Conservation (phyloP, 306 rosid species). For the Vigna mungo region DNA sequence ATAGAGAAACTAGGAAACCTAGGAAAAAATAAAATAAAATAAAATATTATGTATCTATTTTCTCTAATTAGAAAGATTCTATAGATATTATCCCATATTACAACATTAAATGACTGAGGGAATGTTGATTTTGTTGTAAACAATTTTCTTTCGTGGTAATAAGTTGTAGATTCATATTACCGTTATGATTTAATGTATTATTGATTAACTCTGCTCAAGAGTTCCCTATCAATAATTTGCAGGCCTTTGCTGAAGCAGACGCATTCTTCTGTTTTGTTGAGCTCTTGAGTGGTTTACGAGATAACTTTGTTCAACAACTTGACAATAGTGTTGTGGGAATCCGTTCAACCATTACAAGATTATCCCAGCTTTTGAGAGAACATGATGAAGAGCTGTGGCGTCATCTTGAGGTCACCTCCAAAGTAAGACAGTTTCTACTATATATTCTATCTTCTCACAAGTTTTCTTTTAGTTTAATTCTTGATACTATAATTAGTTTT, state of each 20-base stretch:
- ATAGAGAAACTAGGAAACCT: no score
- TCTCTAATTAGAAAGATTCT: no score
- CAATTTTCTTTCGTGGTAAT: conserved; percentile 14
- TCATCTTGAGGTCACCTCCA: conserved; percentile 96
- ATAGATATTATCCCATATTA: no score
- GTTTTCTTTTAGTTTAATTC: conserved; percentile 1
- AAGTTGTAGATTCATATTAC: conserved; percentile 13
- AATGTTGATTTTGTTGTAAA: conserved; percentile 9
- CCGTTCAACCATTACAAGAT: conserved; percentile 86
- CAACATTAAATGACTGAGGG: conserved; percentile 25
- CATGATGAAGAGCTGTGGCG: conserved; percentile 99
- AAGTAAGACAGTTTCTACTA: conserved; percentile 60
- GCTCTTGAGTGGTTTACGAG: conserved; percentile 93
- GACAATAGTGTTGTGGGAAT: conserved; percentile 99
- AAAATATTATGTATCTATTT: no score
- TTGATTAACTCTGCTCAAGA: conserved; percentile 46
- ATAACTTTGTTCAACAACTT: conserved; percentile 97
- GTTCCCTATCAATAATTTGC: conserved; percentile 51
- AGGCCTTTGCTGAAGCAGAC: conserved; percentile 96
- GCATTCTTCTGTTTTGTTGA: conserved; percentile 98
- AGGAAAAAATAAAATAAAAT: no score
- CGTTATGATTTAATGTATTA: conserved; percentile 7
- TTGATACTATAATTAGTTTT: conserved; percentile 26
- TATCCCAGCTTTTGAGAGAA: conserved; percentile 92
- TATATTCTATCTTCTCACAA: conserved; percentile 17